Percentiles rank a stretch among this genome's conserved stretches.
Conservation (phyloP, 2,329 filamentous ascomycete species). For the Mollisia scopiformis region DNA sequence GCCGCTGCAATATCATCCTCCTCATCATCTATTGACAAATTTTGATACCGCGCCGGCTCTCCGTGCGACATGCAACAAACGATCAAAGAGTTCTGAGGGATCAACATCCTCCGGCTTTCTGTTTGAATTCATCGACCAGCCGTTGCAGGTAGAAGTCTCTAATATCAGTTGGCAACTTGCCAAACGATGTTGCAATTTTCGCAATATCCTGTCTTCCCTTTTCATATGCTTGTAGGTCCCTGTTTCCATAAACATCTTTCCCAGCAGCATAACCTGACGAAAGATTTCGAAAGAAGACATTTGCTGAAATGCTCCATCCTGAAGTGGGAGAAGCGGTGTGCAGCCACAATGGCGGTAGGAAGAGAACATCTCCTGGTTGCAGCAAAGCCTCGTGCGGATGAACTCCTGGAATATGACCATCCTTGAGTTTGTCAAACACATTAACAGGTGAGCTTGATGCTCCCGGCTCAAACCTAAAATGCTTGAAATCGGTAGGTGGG, state of each 20-base stretch:
- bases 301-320: conserved; percentile 75
- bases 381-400: conserved; percentile 70
- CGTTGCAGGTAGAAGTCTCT: conserved; percentile 76
- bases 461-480: conserved; percentile 73
- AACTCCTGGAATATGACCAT: conserved; percentile 47
- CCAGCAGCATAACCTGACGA: conserved; percentile 70
- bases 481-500: conserved; percentile 73
- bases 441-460: conserved; percentile 80
- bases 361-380: conserved; percentile 74
- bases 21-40: neutral
- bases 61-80: conserved; percentile 24
- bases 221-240: conserved; percentile 83
- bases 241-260: conserved; percentile 85
- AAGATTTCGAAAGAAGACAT: conserved; percentile 82
- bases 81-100: neutral
- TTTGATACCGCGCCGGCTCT: neutral
- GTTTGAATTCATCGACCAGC: conserved; percentile 67
- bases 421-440: conserved; percentile 59
- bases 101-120: conserved; percentile 9
- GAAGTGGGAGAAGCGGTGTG: conserved; percentile 70
- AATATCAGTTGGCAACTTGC: conserved; percentile 65
- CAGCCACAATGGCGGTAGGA: conserved; percentile 78
- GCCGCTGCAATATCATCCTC: neutral
- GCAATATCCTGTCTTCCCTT: conserved; percentile 74
- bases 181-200: conserved; percentile 67